Evolutionary conservation across 1,284 basidiomycete species (phyloP).

Genomic region (Volvariella surrecta): DNA sequence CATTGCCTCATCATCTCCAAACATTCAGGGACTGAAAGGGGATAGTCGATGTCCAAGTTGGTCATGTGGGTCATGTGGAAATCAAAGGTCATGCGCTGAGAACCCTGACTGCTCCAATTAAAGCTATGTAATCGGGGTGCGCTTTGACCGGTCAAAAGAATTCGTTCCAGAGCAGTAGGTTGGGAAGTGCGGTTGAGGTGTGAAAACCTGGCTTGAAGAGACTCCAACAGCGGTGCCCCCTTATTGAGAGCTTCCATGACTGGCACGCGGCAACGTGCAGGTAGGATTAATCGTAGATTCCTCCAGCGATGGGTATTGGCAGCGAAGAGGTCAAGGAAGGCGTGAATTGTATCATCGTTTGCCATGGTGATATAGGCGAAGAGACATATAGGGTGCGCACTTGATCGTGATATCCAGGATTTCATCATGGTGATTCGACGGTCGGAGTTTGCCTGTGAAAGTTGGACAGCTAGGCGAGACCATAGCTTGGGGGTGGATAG

Average conservation of each 20-base stretch:
- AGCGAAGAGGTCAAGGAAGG: constrained; percentile 7
- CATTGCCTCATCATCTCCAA: constrained; percentile 7
- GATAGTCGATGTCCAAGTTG: constrained; percentile 9
- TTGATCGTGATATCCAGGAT: constrained; percentile 8
- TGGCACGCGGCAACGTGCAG: constrained; percentile 1
- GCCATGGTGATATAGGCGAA: constrained; percentile 8
- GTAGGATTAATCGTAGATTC: constrained; percentile 10
- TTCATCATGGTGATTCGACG: constrained; percentile 7
- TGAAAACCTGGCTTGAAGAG: constrained; percentile 7
- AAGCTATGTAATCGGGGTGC: constrained; percentile 3
- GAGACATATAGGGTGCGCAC: constrained; percentile 7
- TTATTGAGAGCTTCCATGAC: constrained; percentile 5
- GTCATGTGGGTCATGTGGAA: constrained; percentile 3
- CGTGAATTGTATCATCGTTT: constrained; percentile 1
- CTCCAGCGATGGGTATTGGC: constrained; percentile 5
- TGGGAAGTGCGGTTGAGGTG: background rate
- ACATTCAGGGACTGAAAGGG: constrained; percentile 7
- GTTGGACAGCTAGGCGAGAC: constrained; percentile 8
- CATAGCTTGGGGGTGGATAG: constrained; percentile 17
- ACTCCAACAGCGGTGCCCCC: constrained; percentile 5
- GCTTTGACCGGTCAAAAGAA: background rate
- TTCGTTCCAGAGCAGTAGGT: background rate
- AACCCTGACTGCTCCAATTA: constrained; percentile 4
- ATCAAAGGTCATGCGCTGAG: background rate
- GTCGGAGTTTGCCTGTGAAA: constrained; percentile 5